Conservation (phyloP, 192 early-diverging fungal species). For the Coemansia sp. region DNA sequence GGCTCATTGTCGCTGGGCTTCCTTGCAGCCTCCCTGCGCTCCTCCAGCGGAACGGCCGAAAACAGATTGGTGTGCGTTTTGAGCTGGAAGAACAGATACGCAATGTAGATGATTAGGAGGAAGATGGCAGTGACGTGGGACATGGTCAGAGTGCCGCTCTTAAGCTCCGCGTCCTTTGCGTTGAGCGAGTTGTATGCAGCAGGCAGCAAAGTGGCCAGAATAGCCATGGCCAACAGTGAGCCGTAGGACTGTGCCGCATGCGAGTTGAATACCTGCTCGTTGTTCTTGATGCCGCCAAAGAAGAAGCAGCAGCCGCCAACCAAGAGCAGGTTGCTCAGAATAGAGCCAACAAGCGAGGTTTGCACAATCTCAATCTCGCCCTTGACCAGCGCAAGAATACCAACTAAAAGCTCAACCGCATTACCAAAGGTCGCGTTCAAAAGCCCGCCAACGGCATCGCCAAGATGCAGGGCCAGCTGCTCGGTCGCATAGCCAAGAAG, state of each 20-base stretch:
- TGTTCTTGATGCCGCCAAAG: conserved; percentile 75
- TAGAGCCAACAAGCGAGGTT: conserved; percentile 85
- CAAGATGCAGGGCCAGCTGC: conserved; percentile 62
- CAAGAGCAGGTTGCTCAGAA: conserved; percentile 84
- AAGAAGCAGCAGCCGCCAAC: conserved; percentile 89
- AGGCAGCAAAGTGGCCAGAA: conserved; percentile 68
- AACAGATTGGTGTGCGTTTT: conserved; percentile 75
- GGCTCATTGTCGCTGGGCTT: conserved; percentile 14
- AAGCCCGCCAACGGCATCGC: conserved; percentile 77
- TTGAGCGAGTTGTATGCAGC: conserved; percentile 63
- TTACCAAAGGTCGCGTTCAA: conserved; percentile 84
- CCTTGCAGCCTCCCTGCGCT: conserved; percentile 31
- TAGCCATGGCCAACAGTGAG: conserved; percentile 65
- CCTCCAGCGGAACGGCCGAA: conserved; percentile 32
- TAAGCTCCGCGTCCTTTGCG: conserved; percentile 42
- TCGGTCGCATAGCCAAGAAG: conserved; percentile 76
- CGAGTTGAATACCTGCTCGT: conserved; percentile 68
- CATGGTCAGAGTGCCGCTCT: conserved; percentile 57
- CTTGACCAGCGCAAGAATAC: conserved; percentile 76
- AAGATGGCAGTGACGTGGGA: conserved; percentile 70
- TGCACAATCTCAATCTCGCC: conserved; percentile 83
- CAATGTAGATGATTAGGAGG: conserved; percentile 66
- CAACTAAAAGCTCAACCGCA: conserved; percentile 83
- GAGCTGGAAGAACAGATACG: conserved; percentile 72
- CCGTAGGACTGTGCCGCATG: conserved; percentile 78